Evolutionary conservation across 2,329 filamentous ascomycete species (phyloP).

Genomic region (Ascochyta koolunga): DNA sequence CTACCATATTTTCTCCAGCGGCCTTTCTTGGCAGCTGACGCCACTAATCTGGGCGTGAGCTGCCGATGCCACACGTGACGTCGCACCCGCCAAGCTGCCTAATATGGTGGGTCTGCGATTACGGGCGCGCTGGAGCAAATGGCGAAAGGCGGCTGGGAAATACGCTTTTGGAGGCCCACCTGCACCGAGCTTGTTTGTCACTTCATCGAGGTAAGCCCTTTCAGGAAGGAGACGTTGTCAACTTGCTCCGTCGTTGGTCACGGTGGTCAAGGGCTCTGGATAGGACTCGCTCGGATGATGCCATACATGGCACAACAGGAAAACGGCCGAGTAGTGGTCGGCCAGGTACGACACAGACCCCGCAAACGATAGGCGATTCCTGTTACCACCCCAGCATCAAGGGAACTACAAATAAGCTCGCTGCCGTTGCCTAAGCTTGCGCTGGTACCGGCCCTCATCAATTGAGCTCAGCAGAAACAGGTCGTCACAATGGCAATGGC

Average conservation of each 20-base stretch:
- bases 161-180: slow-evolving; percentile 31
- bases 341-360: slow-evolving; percentile 22
- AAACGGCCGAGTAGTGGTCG: slow-evolving; percentile 9
- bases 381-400: slow-evolving; percentile 15
- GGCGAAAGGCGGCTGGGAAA: slow-evolving; percentile 27
- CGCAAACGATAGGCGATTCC: slow-evolving; percentile 17
- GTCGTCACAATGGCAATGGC: slow-evolving; percentile 41
- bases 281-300: slow-evolving; percentile 22
- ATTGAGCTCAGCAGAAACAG: slow-evolving; percentile 35
- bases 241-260: slow-evolving; percentile 10
- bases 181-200: slow-evolving; percentile 33
- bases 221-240: slow-evolving; percentile 30
- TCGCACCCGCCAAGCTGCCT: slow-evolving; percentile 24
- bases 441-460: slow-evolving; percentile 32
- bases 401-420: slow-evolving; percentile 31
- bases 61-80: slow-evolving; percentile 11
- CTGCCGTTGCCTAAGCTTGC: slow-evolving; percentile 21
- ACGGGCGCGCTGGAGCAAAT: slow-evolving; percentile 20
- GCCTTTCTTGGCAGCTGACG: slow-evolving; percentile 7
- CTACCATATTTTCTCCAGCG: slow-evolving; percentile 9
- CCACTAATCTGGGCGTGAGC: slow-evolving; percentile 22
- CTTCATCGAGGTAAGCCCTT: slow-evolving; percentile 20
- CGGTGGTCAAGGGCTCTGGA: background rate
- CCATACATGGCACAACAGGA: slow-evolving; percentile 22
- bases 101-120: slow-evolving; percentile 17